Percentiles rank a stretch among this genome's conserved stretches.
phyloP scores from a whole-genome alignment of 345 rosid species.

The Balakata baccata region DNA sequence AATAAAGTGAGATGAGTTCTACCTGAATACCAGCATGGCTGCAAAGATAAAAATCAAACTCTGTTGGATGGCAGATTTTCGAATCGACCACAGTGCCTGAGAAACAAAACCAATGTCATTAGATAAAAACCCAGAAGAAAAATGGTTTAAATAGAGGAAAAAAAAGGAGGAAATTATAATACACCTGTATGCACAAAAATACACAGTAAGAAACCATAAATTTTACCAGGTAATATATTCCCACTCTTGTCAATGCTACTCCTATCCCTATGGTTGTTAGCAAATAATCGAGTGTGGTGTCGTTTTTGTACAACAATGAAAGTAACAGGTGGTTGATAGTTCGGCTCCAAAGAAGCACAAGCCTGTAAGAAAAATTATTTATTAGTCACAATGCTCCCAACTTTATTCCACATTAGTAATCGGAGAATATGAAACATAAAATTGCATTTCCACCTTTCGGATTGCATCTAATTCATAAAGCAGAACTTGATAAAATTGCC shows the following conservation, averaged over 20 bases:
- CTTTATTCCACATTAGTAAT: background rate
- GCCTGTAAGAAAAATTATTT: conserved; percentile 44
- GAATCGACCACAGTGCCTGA: conserved; percentile 94
- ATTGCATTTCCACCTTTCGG: conserved; percentile 49
- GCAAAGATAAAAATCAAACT: conserved; percentile 94
- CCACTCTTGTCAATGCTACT: conserved; percentile 90
- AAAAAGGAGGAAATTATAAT: no score
- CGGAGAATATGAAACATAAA: background rate
- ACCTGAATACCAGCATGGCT: conserved; percentile 99
- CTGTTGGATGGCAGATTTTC: conserved; percentile 94
- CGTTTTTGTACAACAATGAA: conserved; percentile 96
- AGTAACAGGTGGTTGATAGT: conserved; percentile 97
- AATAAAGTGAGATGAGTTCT: conserved; percentile 2
- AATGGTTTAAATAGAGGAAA: background rate
- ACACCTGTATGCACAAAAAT: background rate
- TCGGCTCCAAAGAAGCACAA: conserved; percentile 95
- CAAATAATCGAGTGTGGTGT: conserved; percentile 90
- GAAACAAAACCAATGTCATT: conserved; percentile 1
- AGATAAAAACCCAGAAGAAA: background rate
- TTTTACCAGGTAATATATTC: conserved; percentile 81
- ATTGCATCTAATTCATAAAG: conserved; percentile 84
- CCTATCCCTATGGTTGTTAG: conserved; percentile 88
- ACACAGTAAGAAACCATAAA: background rate
- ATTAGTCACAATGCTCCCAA: conserved; percentile 2
- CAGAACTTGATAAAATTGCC: conserved; percentile 87